Percentiles rank a stretch among this genome's conserved stretches.
These are phyloP conservation scores for Fusarium cyanostomum DNA, from an alignment of 2,329 filamentous ascomycete species.

Conservation along the genomic window DNA sequence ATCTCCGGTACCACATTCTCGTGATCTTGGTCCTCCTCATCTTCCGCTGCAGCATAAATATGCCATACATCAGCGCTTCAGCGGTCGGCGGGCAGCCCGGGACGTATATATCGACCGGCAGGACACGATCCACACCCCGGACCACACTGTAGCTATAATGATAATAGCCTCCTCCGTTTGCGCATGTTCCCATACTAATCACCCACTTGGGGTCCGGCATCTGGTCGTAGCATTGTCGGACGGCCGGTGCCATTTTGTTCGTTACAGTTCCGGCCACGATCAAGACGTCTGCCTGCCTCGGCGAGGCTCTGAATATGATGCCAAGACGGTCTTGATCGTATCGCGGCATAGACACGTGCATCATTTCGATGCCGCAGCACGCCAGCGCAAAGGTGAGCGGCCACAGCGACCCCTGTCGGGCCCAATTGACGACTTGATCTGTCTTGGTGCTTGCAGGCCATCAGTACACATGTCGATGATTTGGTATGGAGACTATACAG, in stretches of 20 bases:
- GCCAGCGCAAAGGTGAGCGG: constrained; percentile 68
- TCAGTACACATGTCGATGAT: too few species aligned
- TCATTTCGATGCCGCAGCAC: constrained; percentile 72
- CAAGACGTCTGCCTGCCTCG: constrained; percentile 72
- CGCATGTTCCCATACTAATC: constrained; percentile 76
- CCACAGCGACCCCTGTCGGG: too few species aligned
- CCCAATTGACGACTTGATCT: too few species aligned
- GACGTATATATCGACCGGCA: constrained; percentile 75
- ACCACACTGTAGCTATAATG: constrained; percentile 77
- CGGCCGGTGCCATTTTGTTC: constrained; percentile 74
- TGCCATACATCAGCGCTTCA: constrained; percentile 61
- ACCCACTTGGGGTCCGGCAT: constrained; percentile 73
- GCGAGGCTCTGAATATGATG: constrained; percentile 74
- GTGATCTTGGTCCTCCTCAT: constrained; percentile 63
- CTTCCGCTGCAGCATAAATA: constrained; percentile 77
- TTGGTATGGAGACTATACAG: too few species aligned
- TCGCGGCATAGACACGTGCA: constrained; percentile 69
- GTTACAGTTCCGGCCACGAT: constrained; percentile 73
- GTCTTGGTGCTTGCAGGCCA: too few species aligned
- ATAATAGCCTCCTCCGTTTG: constrained; percentile 78
- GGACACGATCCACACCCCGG: constrained; percentile 70
- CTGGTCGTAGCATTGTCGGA: constrained; percentile 72
- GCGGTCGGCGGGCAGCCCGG: constrained; percentile 67
- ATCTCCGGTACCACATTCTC: constrained; percentile 63
- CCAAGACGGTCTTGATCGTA: constrained; percentile 72